Evolutionary conservation across 1,284 basidiomycete species (phyloP), one percentile per base, ranked within the genome.

Genomic region (Boletus mariae): DNA sequence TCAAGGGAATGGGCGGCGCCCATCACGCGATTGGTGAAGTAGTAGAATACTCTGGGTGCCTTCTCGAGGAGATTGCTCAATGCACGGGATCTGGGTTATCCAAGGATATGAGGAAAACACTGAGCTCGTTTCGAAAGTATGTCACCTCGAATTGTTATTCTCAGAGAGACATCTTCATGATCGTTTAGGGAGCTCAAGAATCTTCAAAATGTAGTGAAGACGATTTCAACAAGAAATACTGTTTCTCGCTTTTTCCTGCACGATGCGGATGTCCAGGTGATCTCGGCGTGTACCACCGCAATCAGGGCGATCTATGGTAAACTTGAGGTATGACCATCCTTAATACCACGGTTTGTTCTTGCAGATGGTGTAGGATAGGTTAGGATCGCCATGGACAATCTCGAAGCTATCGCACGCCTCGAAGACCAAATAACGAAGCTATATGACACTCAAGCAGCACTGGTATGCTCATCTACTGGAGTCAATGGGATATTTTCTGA

Each of bases 11-110:
- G 45, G 55, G 45, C 0, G 60, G 63, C 1, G 48, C 45, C 1
- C 60, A 61, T 38, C 61, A 65, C 35, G 28, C 47, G 15, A 61
- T 63, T 7, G 26, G 4, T 17, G 51, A 49, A 32, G 59, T 61
- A 6, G 26, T 65, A 6, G 52, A 63, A 44, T 35, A 44, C 11
- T 59, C 59, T 4, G 61, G 47, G 7, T 65, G 49, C 52, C 20
- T 61, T 3, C 59, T 61, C 5, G 31, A 59, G 0, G 61, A 53
- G n/a, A 61, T 61, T 1, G 17, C 47, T 1, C 50, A 23, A 35
- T 45, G 48, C 23, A 20, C 15, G 32, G 9, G 10, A n/a, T 43
- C 35, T 2, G n/a, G 43, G 10, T 17, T 58, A 2, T 35, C 41
- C 6, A 44, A 1, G 11, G 44, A 51, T 31, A 54, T 49, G 43